phyloP scores from a whole-genome alignment of 129 eudicot species.

The Flaveria bidentis region DNA sequence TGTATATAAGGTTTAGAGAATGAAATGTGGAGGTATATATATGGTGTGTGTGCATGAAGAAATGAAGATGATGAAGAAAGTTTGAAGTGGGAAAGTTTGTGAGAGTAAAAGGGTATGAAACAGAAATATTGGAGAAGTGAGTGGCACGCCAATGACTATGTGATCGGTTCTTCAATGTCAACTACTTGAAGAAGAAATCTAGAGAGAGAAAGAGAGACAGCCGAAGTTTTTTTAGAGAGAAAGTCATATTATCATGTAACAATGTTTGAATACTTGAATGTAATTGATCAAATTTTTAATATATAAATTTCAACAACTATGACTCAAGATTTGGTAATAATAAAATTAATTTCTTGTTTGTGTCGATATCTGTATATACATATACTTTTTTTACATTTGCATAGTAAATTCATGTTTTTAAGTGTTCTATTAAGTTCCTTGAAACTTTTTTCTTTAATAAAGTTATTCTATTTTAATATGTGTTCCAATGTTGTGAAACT shows the following conservation, averaged over 20 bases:
- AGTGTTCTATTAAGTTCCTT: too few species aligned
- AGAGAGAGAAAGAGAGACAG: constrained; percentile 14
- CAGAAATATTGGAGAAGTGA: constrained; percentile 32
- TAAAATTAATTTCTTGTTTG: too few species aligned
- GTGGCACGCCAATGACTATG: constrained; percentile 42
- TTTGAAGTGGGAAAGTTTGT: constrained; percentile 10
- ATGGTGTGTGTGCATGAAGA: background rate
- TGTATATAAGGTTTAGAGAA: background rate
- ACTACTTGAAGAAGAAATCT: constrained; percentile 25
- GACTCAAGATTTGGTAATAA: too few species aligned
- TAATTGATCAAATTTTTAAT: too few species aligned
- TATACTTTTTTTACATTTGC: too few species aligned
- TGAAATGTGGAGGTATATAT: background rate
- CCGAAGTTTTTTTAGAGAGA: constrained; percentile 5
- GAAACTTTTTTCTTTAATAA: too few species aligned
- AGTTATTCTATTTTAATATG: too few species aligned
- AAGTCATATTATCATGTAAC: constrained; percentile 21
- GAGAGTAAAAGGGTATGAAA: constrained; percentile 36
- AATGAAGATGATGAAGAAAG: background rate
- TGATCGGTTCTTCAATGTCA: constrained; percentile 31
- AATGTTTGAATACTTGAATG: constrained; percentile 24
- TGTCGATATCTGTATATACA: too few species aligned
- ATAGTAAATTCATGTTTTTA: too few species aligned
- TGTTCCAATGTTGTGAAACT: too few species aligned
- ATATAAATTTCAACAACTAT: too few species aligned